Base-by-base conservation (phyloP, 1,284 basidiomycete genomes). In the Cryptococcus amylolentus region DNA sequence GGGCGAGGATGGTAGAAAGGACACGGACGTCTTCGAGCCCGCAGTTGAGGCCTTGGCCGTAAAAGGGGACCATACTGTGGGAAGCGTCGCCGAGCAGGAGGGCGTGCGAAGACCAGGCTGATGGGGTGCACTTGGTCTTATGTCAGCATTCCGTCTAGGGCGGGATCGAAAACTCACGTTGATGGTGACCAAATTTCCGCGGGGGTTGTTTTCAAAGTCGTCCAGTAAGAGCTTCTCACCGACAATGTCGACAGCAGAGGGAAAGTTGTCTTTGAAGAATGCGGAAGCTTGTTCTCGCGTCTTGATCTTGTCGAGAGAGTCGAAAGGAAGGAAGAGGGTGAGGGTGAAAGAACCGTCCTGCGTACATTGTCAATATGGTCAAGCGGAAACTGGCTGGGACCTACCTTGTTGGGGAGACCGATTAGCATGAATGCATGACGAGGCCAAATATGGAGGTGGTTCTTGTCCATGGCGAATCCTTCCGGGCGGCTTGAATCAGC, bases 371-470 rank as follows among this genome's bases (percentile, higher is more conserved):
- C 31, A 60, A 49, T 48, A 44, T 35, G 16, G 35, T 23, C 2
- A 2, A 14, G 12, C 26, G 9, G 16, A 23, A 26, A 44, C 8
- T 16, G 18, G 2, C 12, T 31, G n/a, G 13, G 28, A 52, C 73
- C 73, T 78, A 93, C 92, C 82, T 90, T 87, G 81, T 97, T 98
- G 62, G 95, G 92, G 51, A 98, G 85, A 18, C 92, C 96, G 70
- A 98, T 97, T 68, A 98, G 84, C 95, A 98, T 98, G 81, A 97
- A 98, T 51, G 91, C 89, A 77, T 94, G 90, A 71, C 93, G 86
- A 57, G 95, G 96, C 95, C 95, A 98, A 72, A 98, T 98, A 80
- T 98, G 96, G 63, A 98, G 85, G 78, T 98, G 91, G 78, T 91
- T 88, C 63, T 90, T 88, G 81, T 96, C 91, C 77, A 98, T 85